Percentiles rank a stretch among this genome's conserved stretches.
These are phyloP conservation scores for Trebouxiophyceae sp. DNA, from an alignment of 163 green algal species.

Conservation along the genomic window DNA sequence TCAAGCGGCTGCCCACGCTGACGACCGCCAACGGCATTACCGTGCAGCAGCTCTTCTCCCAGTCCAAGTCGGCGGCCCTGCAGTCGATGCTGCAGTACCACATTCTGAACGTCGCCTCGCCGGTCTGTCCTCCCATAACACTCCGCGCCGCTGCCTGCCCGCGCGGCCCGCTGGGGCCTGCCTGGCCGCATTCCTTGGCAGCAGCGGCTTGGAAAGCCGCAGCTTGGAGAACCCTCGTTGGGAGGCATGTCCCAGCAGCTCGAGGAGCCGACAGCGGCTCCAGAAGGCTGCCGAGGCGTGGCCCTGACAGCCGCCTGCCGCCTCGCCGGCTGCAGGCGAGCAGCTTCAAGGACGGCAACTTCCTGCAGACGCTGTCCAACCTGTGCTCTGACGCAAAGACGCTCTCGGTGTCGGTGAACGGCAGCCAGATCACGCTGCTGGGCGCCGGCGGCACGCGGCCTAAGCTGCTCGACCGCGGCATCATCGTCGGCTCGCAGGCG, in stretches of 20 bases:
- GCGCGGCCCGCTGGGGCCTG: no score
- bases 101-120: no score
- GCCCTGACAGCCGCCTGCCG: no score
- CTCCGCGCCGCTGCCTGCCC: no score
- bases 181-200: no score
- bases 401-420: background rate
- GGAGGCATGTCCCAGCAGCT: no score
- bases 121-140: no score
- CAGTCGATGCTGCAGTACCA: constrained; percentile 1
- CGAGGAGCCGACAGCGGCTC: no score
- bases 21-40: background rate
- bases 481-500: background rate
- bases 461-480: background rate
- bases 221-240: no score
- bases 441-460: background rate
- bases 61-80: background rate
- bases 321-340: no score
- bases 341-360: background rate
- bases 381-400: constrained; percentile 10
- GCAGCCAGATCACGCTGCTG: background rate
- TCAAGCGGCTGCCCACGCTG: background rate
- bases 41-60: constrained; percentile 1
- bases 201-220: no score
- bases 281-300: no score
- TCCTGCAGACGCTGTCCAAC: constrained; percentile 1